Conservation (phyloP, 805 yeast species). For the Wilhelminamyces savonicus region DNA sequence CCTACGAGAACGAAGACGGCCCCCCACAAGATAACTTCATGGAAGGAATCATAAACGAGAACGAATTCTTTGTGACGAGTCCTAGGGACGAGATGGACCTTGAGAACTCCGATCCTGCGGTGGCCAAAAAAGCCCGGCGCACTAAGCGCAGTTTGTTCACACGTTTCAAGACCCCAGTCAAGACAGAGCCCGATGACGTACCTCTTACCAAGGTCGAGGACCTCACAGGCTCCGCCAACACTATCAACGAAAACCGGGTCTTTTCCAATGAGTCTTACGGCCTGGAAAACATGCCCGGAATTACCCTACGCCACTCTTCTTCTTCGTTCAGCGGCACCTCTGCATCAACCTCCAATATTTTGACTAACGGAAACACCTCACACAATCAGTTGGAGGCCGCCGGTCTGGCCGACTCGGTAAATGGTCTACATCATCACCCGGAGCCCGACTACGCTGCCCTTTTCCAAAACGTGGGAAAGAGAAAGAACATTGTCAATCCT, state of each 20-base stretch:
- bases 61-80: conserved; percentile 14
- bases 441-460: conserved; percentile 40
- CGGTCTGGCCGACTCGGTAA: no score
- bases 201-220: no score
- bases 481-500: conserved; percentile 23
- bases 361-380: no score
- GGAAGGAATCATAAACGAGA: neutral
- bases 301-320: no score
- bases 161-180: conserved; percentile 24
- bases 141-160: conserved; percentile 32
- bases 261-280: no score
- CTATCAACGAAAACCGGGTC: no score
- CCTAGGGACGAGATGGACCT: conserved; percentile 15
- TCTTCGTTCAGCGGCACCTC: no score
- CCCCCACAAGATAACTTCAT: no score
- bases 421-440: no score
- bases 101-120: conserved; percentile 8
- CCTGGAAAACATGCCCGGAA: no score
- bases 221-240: neutral
- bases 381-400: no score
- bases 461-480: conserved; percentile 37
- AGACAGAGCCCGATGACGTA: conserved; percentile 4
- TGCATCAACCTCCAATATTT: no score
- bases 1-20: neutral
- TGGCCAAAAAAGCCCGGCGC: conserved; percentile 23